These are phyloP conservation scores for Amanita phalloides DNA, from an alignment of 768 basidiomycete genomes.

Conservation along the genomic window DNA sequence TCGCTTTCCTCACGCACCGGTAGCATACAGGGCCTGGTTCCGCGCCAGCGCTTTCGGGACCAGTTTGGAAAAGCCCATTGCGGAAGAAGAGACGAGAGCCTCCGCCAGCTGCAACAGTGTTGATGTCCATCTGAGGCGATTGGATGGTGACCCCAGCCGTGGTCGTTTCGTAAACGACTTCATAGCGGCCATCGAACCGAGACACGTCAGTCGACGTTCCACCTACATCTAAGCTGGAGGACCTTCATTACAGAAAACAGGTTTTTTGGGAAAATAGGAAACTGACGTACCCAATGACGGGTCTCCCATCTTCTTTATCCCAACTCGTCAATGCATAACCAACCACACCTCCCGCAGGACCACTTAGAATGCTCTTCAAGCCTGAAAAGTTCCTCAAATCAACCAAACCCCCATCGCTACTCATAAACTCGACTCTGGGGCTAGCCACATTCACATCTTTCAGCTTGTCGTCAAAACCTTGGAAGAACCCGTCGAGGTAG, in stretches of 20 bases:
- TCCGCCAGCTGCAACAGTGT: slow-evolving; percentile 92
- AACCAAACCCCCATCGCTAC: slow-evolving; percentile 80
- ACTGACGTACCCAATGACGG: slow-evolving; percentile 70
- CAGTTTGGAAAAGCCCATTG: slow-evolving; percentile 85
- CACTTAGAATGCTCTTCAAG: slow-evolving; percentile 85
- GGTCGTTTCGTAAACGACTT: slow-evolving; percentile 91
- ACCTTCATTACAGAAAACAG: neutral
- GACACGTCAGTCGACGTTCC: slow-evolving; percentile 96
- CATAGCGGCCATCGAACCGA: slow-evolving; percentile 83
- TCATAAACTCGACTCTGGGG: slow-evolving; percentile 91
- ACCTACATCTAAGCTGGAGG: slow-evolving; percentile 72
- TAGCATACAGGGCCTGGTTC: slow-evolving; percentile 93
- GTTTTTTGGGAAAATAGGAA: neutral
- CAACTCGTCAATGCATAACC: slow-evolving; percentile 91
- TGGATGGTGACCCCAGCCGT: slow-evolving; percentile 92
- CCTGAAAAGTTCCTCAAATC: slow-evolving; percentile 83
- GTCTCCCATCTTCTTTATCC: slow-evolving; percentile 58
- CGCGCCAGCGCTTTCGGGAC: slow-evolving; percentile 89
- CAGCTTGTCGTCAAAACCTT: slow-evolving; percentile 72
- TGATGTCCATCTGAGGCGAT: slow-evolving; percentile 89
- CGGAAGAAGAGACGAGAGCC: slow-evolving; percentile 83
- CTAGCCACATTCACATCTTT: slow-evolving; percentile 45
- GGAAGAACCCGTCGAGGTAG: slow-evolving; percentile 88
- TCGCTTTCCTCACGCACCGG: slow-evolving; percentile 35
- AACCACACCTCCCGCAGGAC: slow-evolving; percentile 93